These are phyloP conservation scores for Ceratobasidium sp. DNA, from an alignment of 1,284 basidiomycete genomes.

Conservation along the genomic window DNA sequence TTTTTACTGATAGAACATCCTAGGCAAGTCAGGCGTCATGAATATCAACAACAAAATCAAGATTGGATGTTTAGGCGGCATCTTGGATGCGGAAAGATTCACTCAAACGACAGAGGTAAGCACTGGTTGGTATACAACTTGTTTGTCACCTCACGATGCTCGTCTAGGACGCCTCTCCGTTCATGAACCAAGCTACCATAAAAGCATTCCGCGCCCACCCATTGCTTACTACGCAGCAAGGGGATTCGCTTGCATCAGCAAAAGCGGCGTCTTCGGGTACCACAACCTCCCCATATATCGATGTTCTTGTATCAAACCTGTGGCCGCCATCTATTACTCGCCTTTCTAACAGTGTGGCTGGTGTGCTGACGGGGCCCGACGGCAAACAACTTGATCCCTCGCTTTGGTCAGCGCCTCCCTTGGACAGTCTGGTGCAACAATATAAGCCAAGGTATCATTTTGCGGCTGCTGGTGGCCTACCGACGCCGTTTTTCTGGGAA, in stretches of 20 bases:
- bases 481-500: slow-evolving; percentile 84
- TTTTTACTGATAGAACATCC: neutral
- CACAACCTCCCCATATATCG: slow-evolving; percentile 67
- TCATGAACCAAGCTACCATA: slow-evolving; percentile 45
- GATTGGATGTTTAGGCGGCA: slow-evolving; percentile 86
- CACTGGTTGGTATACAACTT: slow-evolving; percentile 3
- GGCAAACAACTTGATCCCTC: slow-evolving; percentile 52
- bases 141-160: slow-evolving; percentile 8
- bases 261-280: slow-evolving; percentile 60
- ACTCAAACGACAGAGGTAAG: slow-evolving; percentile 49
- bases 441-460: slow-evolving; percentile 83
- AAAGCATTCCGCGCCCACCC: slow-evolving; percentile 43
- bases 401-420: slow-evolving; percentile 66
- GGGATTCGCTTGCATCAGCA: slow-evolving; percentile 71
- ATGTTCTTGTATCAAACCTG: slow-evolving; percentile 83
- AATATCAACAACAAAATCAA: slow-evolving; percentile 86
- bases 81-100: slow-evolving; percentile 71
- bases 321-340: slow-evolving; percentile 79
- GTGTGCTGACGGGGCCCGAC: slow-evolving; percentile 47
- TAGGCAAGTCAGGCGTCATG: slow-evolving; percentile 85
- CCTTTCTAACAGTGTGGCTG: slow-evolving; percentile 67
- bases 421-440: slow-evolving; percentile 74
- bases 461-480: slow-evolving; percentile 64
- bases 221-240: slow-evolving; percentile 41
- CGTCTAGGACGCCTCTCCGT: slow-evolving; percentile 50